A percentile compares a stretch with the other conserved stretches of the same genome.
phyloP scores from a whole-genome alignment of 225 moss, liverwort and hornwort genomes.

The Sphagnum tenellum region DNA sequence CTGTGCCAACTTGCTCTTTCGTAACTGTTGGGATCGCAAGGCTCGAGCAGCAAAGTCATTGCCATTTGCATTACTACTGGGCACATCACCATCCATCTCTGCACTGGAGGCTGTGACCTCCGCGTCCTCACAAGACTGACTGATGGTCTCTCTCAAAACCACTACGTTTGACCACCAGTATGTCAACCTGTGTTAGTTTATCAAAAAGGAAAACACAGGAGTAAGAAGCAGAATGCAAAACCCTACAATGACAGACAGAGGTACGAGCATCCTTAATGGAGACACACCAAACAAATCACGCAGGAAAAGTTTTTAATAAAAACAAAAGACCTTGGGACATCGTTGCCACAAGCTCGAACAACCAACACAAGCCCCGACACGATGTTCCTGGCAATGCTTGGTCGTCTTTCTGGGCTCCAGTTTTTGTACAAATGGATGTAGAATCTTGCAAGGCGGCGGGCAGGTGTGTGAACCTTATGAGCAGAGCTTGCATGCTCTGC shows the following conservation, averaged over 20 bases:
- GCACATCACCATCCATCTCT: slow-evolving; percentile 35
- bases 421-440: slow-evolving; percentile 77
- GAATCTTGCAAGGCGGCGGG: slow-evolving; percentile 85
- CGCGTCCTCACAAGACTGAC: slow-evolving; percentile 59
- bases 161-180: slow-evolving; percentile 99
- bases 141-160: slow-evolving; percentile 54
- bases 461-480: slow-evolving; percentile 94
- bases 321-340: slow-evolving; percentile 70
- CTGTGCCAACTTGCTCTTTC: slow-evolving; percentile 31
- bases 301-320: not conserved
- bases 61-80: slow-evolving; percentile 12
- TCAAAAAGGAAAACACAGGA: not conserved
- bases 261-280: no score
- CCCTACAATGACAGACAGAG: no score
- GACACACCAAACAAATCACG: not conserved
- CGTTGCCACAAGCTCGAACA: slow-evolving; percentile 82
- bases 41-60: slow-evolving; percentile 61
- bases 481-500: slow-evolving; percentile 96
- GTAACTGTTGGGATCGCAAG: slow-evolving; percentile 51
- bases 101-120: slow-evolving; percentile 21
- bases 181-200: slow-evolving; percentile 61
- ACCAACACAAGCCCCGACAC: slow-evolving; percentile 83
- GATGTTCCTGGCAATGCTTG: slow-evolving; percentile 61
- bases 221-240: no score
- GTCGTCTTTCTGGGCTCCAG: slow-evolving; percentile 68